Evolutionary conservation across 2,329 filamentous ascomycete genomes (phyloP).

Genomic region (Aspergillus glaucus): DNA sequence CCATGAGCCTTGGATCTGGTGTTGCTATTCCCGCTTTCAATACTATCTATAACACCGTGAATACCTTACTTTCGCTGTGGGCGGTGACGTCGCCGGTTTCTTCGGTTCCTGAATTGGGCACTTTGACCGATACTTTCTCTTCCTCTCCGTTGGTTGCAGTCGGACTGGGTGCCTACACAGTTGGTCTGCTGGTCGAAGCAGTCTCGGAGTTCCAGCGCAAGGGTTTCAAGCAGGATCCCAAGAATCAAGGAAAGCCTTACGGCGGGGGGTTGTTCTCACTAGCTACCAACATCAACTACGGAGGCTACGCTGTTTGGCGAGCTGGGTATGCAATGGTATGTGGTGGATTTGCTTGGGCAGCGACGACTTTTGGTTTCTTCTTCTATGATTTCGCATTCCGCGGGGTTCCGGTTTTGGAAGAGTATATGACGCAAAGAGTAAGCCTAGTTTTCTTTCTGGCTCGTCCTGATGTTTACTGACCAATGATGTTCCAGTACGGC

Average conservation of each 20-base stretch:
- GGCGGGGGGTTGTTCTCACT: slow-evolving; percentile 45
- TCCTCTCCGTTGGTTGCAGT: slow-evolving; percentile 32
- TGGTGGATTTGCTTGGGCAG: slow-evolving; percentile 44
- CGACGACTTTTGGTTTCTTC: slow-evolving; percentile 35
- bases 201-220: slow-evolving; percentile 53
- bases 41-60: slow-evolving; percentile 49
- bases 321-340: slow-evolving; percentile 43
- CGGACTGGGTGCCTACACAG: slow-evolving; percentile 45
- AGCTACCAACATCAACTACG: slow-evolving; percentile 51
- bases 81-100: slow-evolving; percentile 19
- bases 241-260: slow-evolving; percentile 49
- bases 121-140: slow-evolving; percentile 19
- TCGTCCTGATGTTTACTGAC: background rate
- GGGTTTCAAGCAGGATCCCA: slow-evolving; percentile 45
- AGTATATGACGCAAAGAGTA: slow-evolving; percentile 41
- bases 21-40: slow-evolving; percentile 48
- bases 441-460: background rate
- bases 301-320: slow-evolving; percentile 48
- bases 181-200: slow-evolving; percentile 51
- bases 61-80: slow-evolving; percentile 50
- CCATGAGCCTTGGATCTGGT: slow-evolving; percentile 22
- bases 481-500: slow-evolving; percentile 4
- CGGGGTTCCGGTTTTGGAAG: slow-evolving; percentile 44
- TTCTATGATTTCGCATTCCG: slow-evolving; percentile 41
- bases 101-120: background rate